Conservation (phyloP, 1,284 basidiomycete species). For the Cerrena zonata region DNA sequence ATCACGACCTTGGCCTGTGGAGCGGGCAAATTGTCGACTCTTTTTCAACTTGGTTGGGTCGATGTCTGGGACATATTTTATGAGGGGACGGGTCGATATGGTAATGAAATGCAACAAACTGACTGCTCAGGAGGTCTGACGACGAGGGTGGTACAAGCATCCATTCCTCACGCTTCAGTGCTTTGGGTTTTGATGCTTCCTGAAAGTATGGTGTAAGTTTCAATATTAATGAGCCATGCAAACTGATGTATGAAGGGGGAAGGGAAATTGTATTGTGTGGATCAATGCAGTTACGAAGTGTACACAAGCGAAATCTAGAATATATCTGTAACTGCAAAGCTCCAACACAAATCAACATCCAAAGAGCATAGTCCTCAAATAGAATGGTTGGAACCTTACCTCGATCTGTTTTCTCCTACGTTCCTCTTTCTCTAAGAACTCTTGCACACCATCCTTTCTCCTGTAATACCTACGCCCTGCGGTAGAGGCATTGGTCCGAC, state of each 20-base stretch:
- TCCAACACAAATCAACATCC: neutral
- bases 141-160: constrained; percentile 87
- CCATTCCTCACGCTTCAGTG: constrained; percentile 82
- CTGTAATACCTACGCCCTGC: constrained; percentile 28
- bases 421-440: constrained; percentile 80
- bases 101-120: constrained; percentile 27
- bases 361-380: neutral
- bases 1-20: constrained; percentile 40
- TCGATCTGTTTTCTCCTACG: constrained; percentile 60
- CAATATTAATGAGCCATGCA: neutral
- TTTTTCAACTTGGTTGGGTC: constrained; percentile 67
- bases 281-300: neutral
- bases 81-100: neutral
- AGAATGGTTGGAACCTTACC: constrained; percentile 30
- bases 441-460: constrained; percentile 59
- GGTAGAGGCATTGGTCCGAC: constrained; percentile 74
- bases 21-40: constrained; percentile 71
- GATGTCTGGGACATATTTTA: constrained; percentile 35
- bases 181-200: constrained; percentile 71
- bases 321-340: constrained; percentile 2
- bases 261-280: neutral
- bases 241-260: constrained; percentile 5
- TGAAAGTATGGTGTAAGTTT: constrained; percentile 19
- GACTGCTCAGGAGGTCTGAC: constrained; percentile 70
- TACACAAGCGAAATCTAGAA: neutral